phyloP scores from a whole-genome alignment of 2,329 filamentous ascomycete species.

The Pseudonectria foliicola region DNA sequence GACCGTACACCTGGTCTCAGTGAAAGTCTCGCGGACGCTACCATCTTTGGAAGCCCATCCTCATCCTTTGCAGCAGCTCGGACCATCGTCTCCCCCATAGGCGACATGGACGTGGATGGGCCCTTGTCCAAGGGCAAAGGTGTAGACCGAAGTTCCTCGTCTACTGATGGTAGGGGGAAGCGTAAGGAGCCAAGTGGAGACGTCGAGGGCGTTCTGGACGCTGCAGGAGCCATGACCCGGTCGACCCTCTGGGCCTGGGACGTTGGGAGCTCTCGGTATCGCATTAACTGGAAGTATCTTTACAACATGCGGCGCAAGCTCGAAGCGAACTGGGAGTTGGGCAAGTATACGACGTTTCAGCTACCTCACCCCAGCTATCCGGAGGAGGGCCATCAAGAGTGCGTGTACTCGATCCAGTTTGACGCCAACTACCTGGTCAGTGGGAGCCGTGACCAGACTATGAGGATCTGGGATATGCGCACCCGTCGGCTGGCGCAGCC shows the following conservation, averaged over 20 bases:
- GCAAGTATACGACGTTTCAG: conserved; percentile 78
- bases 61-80: conserved; percentile 26
- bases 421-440: conserved; percentile 81
- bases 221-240: conserved; percentile 28
- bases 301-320: conserved; percentile 81
- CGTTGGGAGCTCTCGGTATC: conserved; percentile 41
- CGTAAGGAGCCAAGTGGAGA: conserved; percentile 30
- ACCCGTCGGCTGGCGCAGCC: conserved; percentile 67
- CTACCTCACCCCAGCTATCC: conserved; percentile 76
- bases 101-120: conserved; percentile 25
- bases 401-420: conserved; percentile 92
- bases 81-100: conserved; percentile 17
- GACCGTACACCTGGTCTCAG: conserved; percentile 21
- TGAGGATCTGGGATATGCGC: conserved; percentile 85
- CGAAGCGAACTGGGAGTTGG: conserved; percentile 86
- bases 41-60: conserved; percentile 29
- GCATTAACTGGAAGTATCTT: conserved; percentile 86
- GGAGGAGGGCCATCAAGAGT: conserved; percentile 81
- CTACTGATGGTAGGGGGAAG: conserved; percentile 26
- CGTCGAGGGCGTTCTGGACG: conserved; percentile 25
- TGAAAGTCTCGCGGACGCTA: conserved; percentile 18
- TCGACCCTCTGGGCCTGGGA: conserved; percentile 48
- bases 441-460: conserved; percentile 79
- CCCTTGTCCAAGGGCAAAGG: conserved; percentile 21
- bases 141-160: conserved; percentile 22